Evolutionary conservation across 495 filamentous ascomycete genomes (phyloP), one percentile per base, ranked within the genome.

Genomic region (Annulohypoxylon bovei): DNA sequence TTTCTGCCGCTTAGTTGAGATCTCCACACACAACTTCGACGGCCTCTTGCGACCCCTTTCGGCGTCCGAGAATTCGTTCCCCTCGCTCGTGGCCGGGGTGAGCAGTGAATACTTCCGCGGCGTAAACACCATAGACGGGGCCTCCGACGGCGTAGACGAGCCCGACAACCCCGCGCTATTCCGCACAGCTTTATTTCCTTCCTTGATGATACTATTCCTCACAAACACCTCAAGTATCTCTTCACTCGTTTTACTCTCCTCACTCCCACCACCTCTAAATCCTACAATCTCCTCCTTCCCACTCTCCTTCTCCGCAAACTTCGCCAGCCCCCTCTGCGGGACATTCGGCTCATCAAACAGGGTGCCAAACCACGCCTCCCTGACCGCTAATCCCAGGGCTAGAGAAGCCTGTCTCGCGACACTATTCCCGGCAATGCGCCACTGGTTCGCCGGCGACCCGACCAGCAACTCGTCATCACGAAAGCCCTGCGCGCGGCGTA

Each of bases 391-490:
- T 1, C 91, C 91, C 40, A 91, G 72, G 14, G 86, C 89, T 22
- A 91, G 60, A 6, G 90, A 82, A 16, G 91, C 85, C 4, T 81
- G 81, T 22, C 90, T 84, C n/a, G 88, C 85, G 2, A 94, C 92
- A 53, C 86, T 88, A 73, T 94, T 94, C 0, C 91, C 92, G 12
- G 92, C 79, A 37, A 91, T 84, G 60, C 83, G 86, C 79, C 85
- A 88, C 68, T 89, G 86, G 11, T 87, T 76, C 0, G 56, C 35
- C 1, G 81, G 68, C 6, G 52, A 59, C 0, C 90, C 92, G 9
- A 93, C 65, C 1, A 94, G 65, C 0, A 93, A 84, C 40, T 93
- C 91, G 14, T 89, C 54, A 62, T 93, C 90, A 0, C 80, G 88
- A 53, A 88, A 88, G 0, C 89, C 86, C 78, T 94, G 92, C 0